Percentiles rank a stretch among this genome's conserved stretches.
These are phyloP conservation scores for Vitis labrusca DNA, from an alignment of 164 flowering plant genomes.

Conservation along the genomic window DNA sequence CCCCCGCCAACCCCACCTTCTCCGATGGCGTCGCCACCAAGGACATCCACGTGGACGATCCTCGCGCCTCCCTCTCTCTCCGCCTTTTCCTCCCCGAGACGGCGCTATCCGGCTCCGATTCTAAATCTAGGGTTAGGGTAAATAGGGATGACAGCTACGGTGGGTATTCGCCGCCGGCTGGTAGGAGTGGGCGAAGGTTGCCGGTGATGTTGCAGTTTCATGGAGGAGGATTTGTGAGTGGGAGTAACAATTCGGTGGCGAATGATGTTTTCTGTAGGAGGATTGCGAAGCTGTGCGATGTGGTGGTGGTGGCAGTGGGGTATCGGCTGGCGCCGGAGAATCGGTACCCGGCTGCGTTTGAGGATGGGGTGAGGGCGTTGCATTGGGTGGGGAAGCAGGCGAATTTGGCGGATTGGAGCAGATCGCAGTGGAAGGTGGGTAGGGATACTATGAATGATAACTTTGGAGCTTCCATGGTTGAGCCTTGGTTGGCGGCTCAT, in stretches of 20 bases:
- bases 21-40: conserved; percentile 80
- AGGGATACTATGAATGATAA: too few species aligned
- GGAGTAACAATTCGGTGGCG: conserved; percentile 67
- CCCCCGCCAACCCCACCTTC: conserved; percentile 63
- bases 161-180: conserved; percentile 49
- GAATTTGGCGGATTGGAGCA: conserved; percentile 61
- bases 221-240: conserved; percentile 83
- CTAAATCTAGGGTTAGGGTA: background rate
- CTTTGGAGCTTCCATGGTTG: conserved; percentile 94
- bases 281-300: conserved; percentile 76
- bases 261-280: conserved; percentile 78
- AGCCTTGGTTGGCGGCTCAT: conserved; percentile 99
- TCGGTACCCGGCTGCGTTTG: conserved; percentile 78
- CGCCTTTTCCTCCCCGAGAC: conserved; percentile 69
- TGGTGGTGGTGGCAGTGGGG: conserved; percentile 78
- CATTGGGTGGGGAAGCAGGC: conserved; percentile 81
- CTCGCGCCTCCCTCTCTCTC: conserved; percentile 54
- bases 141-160: conserved; percentile 20
- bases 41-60: conserved; percentile 77
- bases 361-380: conserved; percentile 82
- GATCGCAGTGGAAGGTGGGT: too few species aligned
- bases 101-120: conserved; percentile 26
- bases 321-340: conserved; percentile 85
- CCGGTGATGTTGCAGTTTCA: conserved; percentile 82
- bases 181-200: conserved; percentile 31